Conservation (phyloP, 2,329 filamentous ascomycete species). For the Colletotrichum sp. region DNA sequence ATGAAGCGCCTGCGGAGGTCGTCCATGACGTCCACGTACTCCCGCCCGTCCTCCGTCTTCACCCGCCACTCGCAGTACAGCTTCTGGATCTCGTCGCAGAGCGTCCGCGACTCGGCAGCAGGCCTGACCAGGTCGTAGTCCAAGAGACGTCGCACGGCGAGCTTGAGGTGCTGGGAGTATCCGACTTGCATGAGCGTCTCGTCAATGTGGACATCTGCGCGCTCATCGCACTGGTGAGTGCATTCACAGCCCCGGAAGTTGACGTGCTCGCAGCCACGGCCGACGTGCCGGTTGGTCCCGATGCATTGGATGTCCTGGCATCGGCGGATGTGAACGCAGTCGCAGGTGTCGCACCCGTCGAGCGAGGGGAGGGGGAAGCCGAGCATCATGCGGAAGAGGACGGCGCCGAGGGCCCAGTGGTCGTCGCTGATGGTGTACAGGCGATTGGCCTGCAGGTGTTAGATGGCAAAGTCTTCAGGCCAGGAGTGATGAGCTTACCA, state of each 20-base stretch:
- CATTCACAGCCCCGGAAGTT: constrained; percentile 18
- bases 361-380: constrained; percentile 29
- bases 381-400: constrained; percentile 49
- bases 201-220: constrained; percentile 34
- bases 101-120: neutral
- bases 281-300: neutral
- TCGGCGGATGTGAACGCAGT: constrained; percentile 30
- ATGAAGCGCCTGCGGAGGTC: constrained; percentile 5
- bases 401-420: constrained; percentile 39
- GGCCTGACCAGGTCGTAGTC: constrained; percentile 23
- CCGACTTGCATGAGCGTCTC: constrained; percentile 26
- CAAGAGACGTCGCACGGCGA: constrained; percentile 29
- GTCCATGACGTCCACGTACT: constrained; percentile 36
- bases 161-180: constrained; percentile 31
- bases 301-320: constrained; percentile 8
- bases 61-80: constrained; percentile 34
- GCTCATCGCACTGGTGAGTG: neutral
- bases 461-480: neutral
- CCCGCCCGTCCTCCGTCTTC: constrained; percentile 31
- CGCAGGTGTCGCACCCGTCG: constrained; percentile 30
- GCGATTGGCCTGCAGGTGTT: constrained; percentile 27
- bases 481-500: neutral
- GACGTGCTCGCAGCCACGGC: constrained; percentile 23
- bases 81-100: constrained; percentile 25
- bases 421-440: constrained; percentile 42